Base-by-base conservation (phyloP, 2,329 filamentous ascomycete genomes). In the Penicillium thymicola region DNA sequence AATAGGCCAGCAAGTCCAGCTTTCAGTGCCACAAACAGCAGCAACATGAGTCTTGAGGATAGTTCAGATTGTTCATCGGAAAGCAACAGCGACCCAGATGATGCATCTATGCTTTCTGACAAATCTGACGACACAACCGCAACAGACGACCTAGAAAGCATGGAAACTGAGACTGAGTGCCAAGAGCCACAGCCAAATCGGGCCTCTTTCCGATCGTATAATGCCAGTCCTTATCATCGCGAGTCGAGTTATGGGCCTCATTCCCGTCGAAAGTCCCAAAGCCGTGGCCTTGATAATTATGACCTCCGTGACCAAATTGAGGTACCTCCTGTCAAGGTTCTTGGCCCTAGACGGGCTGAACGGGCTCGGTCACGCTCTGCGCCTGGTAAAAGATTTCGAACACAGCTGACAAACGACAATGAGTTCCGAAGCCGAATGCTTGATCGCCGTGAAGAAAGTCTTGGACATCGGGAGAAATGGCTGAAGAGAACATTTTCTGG, bases 341-440 rank as follows among this genome's bases (percentile, higher is more conserved):
- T 32, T 28, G 18, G 18, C 0, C 13, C 34, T 18, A 32, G 18
- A 14, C 34, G 16, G 16, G 16, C 18, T 32, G 34, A 55, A 13
- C 28, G 34, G 5, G 34, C 21, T 45, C 18, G 34, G 4, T 41
- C 53, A 38, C 32, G 47, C 3, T 41, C 34, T 4, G 21, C 18
- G 11, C 18, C 53, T n/a, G 41, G 47, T 18, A 60, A 47, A 28
- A 59, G 25, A 23, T 59, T 59, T 54, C 51, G 55, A 14, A 58
- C 57, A 21, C 54, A 61, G 8, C 32, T 51, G 18, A 61, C 64
- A 6, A 54, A 59, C 40, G 61, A 60, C 14, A 43, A 69, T 53
- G 67, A 70, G 30, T 56, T 68, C 27, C 65, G 69, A 9, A 65
- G 54, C 45, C 68, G 65, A 36, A 62, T 70, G 44, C 65, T 72